These are phyloP conservation scores for Vishniacozyma victoriae DNA, from an alignment of 768 basidiomycete species.

Conservation along the genomic window DNA sequence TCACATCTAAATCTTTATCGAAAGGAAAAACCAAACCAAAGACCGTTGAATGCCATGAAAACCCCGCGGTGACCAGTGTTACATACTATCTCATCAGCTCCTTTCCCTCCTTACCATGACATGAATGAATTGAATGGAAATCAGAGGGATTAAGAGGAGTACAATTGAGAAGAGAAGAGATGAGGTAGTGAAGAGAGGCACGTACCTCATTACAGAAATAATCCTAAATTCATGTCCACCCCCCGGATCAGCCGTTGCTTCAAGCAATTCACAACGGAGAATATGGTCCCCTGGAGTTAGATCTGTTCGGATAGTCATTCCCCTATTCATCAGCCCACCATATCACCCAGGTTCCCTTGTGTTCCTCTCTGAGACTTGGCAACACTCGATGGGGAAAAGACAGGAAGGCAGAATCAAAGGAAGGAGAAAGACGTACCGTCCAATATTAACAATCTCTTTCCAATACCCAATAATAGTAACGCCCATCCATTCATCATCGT, in stretches of 20 bases:
- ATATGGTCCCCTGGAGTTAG: slow-evolving; percentile 29
- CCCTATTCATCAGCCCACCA: slow-evolving; percentile 5
- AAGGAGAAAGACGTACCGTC: slow-evolving; percentile 12
- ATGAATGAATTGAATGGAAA: too few relatives aligned
- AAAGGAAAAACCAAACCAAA: too few relatives aligned
- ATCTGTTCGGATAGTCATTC: slow-evolving; percentile 11
- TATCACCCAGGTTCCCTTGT: neutral
- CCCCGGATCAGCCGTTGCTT: slow-evolving; percentile 33
- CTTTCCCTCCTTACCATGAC: too few relatives aligned
- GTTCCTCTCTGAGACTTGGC: neutral
- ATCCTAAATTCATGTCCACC: slow-evolving; percentile 41
- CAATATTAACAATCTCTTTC: slow-evolving; percentile 28
- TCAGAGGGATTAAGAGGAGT: too few relatives aligned
- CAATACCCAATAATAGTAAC: slow-evolving; percentile 31
- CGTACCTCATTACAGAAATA: slow-evolving; percentile 43
- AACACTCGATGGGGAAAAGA: neutral
- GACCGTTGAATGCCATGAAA: too few relatives aligned
- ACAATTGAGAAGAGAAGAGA: too few relatives aligned
- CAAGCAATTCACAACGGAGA: slow-evolving; percentile 34
- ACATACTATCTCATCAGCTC: too few relatives aligned
- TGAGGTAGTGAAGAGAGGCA: too few relatives aligned
- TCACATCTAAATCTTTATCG: too few relatives aligned
- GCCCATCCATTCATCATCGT: slow-evolving; percentile 19
- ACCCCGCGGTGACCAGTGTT: too few relatives aligned
- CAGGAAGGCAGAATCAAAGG: neutral